Evolutionary conservation across 768 basidiomycete genomes (phyloP), one percentile per base, ranked within the genome.

Genomic region (Piloderma croceum): DNA sequence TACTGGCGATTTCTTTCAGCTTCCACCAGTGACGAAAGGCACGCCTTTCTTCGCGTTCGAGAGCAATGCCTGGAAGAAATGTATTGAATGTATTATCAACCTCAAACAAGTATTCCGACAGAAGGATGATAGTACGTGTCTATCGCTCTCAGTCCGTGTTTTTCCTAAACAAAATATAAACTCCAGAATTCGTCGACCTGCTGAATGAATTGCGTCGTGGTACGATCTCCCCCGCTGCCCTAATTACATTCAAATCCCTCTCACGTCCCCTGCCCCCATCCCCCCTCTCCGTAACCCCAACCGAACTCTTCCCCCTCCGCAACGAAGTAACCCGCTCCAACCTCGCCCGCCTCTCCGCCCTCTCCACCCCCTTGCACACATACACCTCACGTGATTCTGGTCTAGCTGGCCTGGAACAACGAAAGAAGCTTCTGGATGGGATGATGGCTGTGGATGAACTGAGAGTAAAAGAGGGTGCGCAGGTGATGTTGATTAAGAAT

Each of bases 151-250:
- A 15, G 9, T 29, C n/a, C 27, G 27, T 15, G 15, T 29, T 29
- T 29, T 29, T 15, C 15, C 27, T 29, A 29, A 9, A 29, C 27
- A n/a, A n/a, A n/a, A n/a, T n/a, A n/a, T n/a, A n/a, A n/a, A n/a
- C 5, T 37, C 18, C 47, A 84, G 82, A 66, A 21, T 83, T 89
- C 49, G 71, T 87, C 45, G 70, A 77, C 38, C 74, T 86, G 57
- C 60, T 90, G n/a, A 88, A 88, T 55, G 76, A 83, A 56, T 76
- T 86, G 62, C 75, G 86, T 20, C 74, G 72, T 34, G 86, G 86
- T 0, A 51, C 52, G 4, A 67, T 84, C 20, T 70, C 73, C 0
- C 46, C 58, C 0, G 54, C 62, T 1, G 74, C 77, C 1, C 70
- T 74, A 24, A 43, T 41, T 12, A 66, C 61, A 20, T 83, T 83